Evolutionary conservation across 148 eudicot genomes (phyloP).

Genomic region (Talinum fruticosum): DNA sequence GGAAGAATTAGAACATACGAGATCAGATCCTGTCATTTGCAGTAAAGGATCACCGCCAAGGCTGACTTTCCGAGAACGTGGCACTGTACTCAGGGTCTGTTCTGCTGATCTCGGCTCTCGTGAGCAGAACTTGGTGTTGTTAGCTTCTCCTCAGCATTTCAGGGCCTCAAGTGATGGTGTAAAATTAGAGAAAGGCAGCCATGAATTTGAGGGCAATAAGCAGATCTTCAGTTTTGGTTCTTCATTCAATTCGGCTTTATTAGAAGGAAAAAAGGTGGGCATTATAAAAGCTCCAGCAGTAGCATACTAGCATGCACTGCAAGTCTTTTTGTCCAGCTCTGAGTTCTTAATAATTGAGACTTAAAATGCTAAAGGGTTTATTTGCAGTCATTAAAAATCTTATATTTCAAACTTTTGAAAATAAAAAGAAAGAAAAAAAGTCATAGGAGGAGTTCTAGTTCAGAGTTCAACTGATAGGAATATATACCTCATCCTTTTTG

Average conservation of each 20-base stretch:
- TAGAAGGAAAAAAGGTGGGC: constrained; percentile 34
- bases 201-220: constrained; percentile 17
- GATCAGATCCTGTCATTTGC: constrained; percentile 12
- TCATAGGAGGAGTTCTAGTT: neutral
- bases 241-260: constrained; percentile 35
- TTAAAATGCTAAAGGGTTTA: neutral
- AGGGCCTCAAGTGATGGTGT: constrained; percentile 17
- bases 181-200: constrained; percentile 26
- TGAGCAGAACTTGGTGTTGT: constrained; percentile 18
- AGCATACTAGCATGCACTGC: neutral
- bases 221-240: constrained; percentile 25
- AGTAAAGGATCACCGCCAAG: constrained; percentile 17
- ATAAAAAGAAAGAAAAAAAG: neutral
- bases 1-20: constrained; percentile 21
- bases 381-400: neutral
- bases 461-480: neutral
- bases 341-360: neutral
- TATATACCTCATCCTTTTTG: neutral
- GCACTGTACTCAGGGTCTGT: constrained; percentile 36
- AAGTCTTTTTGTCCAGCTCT: neutral
- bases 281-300: constrained; percentile 16
- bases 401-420: neutral
- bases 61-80: constrained; percentile 27
- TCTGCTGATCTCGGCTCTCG: constrained; percentile 33
- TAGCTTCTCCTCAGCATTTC: constrained; percentile 28